Conservation (phyloP, 345 rosid genomes). For the Moricandia moricandioides region DNA sequence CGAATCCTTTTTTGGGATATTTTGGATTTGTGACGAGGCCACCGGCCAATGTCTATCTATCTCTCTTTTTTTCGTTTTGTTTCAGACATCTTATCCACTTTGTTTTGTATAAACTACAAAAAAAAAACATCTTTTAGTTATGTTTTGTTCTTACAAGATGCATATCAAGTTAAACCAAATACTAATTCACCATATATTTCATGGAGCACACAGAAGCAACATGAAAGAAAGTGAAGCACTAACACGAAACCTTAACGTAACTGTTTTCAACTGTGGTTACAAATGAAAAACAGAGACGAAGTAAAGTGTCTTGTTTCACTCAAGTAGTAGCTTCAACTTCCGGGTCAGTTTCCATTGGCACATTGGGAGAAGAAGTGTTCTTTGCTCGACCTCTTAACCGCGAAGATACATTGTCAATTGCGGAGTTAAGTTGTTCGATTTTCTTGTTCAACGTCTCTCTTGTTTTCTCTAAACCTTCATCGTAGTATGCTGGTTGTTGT, state of each 20-base stretch:
- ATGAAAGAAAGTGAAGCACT: background rate
- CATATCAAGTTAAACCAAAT: background rate
- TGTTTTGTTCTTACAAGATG: background rate
- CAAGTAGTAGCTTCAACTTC: constrained; percentile 68
- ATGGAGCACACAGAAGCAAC: background rate
- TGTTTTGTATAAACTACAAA: background rate
- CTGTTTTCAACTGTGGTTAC: constrained; percentile 1
- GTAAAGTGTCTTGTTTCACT: background rate
- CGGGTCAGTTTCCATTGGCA: constrained; percentile 52
- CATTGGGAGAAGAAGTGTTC: constrained; percentile 39
- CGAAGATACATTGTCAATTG: constrained; percentile 83
- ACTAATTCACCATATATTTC: constrained; percentile 2
- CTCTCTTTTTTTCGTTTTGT: background rate
- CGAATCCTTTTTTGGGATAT: background rate
- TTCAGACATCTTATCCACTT: constrained; percentile 6
- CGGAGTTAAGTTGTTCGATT: constrained; percentile 82
- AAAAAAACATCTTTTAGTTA: background rate
- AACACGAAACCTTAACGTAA: background rate
- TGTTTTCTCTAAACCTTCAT: constrained; percentile 90
- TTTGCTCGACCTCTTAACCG: constrained; percentile 72
- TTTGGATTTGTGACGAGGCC: constrained; percentile 37
- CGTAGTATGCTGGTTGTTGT: constrained; percentile 69
- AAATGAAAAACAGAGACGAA: background rate
- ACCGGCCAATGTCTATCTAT: constrained; percentile 40
- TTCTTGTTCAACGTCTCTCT: constrained; percentile 82